phyloP scores from a whole-genome alignment of 2,329 filamentous ascomycete genomes.

The Aureobasidium pullulans region DNA sequence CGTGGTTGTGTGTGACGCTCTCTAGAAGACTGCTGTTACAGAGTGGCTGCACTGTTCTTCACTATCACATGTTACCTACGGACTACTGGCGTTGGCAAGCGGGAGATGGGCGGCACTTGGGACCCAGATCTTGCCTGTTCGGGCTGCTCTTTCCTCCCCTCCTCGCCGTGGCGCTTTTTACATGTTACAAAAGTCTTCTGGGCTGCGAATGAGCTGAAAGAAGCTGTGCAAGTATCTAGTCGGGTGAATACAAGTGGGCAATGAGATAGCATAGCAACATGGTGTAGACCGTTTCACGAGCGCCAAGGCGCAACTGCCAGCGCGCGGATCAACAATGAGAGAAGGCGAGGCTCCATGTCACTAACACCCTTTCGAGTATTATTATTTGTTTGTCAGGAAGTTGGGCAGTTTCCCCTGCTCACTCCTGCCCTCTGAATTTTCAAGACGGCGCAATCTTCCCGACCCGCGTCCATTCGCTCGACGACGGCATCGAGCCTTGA shows the following conservation, averaged over 20 bases:
- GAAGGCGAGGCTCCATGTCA: background rate
- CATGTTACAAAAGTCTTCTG: background rate
- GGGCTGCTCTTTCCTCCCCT: background rate
- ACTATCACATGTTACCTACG: background rate
- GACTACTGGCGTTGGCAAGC: background rate
- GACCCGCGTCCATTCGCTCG: slow-evolving; percentile 18
- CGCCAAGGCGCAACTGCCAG: slow-evolving; percentile 10
- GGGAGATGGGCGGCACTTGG: slow-evolving; percentile 5
- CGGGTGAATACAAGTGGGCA: background rate
- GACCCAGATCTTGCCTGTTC: background rate
- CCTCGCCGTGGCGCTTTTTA: background rate
- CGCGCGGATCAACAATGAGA: slow-evolving; percentile 1
- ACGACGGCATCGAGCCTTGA: slow-evolving; percentile 25
- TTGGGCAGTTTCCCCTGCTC: slow-evolving; percentile 7
- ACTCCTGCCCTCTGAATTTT: slow-evolving; percentile 10
- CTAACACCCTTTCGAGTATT: background rate
- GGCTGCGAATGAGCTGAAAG: background rate
- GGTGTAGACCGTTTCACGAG: slow-evolving; percentile 3
- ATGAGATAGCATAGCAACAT: background rate
- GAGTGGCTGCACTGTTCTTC: background rate
- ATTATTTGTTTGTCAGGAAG: slow-evolving; percentile 10
- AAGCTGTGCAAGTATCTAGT: background rate
- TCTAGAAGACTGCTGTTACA: background rate
- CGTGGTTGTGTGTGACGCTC: background rate
- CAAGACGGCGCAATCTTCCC: slow-evolving; percentile 17